These are phyloP conservation scores for Leccinum sublutescens DNA, from an alignment of 768 basidiomycete genomes.

Conservation along the genomic window DNA sequence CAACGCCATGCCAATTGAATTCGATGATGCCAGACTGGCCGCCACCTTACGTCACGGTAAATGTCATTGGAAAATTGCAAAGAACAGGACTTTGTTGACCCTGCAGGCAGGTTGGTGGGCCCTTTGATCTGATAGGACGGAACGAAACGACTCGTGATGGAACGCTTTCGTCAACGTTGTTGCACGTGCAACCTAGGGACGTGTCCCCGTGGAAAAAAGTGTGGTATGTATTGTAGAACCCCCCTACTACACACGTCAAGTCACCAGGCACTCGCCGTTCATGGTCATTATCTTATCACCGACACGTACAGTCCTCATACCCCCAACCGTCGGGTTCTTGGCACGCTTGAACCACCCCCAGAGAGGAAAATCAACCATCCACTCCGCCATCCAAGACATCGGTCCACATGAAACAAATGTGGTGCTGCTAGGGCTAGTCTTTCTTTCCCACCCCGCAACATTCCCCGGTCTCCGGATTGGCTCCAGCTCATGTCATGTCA, in stretches of 20 bases:
- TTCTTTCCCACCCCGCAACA: constrained; percentile 26
- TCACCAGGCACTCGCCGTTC: background rate
- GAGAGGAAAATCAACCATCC: background rate
- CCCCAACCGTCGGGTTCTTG: background rate
- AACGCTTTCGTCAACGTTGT: background rate
- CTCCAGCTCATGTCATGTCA: constrained; percentile 11
- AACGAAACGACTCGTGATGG: background rate
- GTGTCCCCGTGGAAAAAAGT: constrained; percentile 6
- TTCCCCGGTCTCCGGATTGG: constrained; percentile 16
- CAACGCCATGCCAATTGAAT: background rate
- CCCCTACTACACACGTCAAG: background rate
- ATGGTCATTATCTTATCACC: background rate
- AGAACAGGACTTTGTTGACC: constrained; percentile 2
- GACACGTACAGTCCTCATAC: constrained; percentile 9
- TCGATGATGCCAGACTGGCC: background rate
- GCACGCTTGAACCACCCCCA: constrained; percentile 23
- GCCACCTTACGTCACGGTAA: background rate
- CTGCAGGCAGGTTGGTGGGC: background rate
- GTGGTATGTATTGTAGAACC: background rate
- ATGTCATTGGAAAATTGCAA: constrained; percentile 8
- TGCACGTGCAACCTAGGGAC: constrained; percentile 8
- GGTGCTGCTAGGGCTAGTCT: background rate
- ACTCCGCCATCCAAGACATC: background rate
- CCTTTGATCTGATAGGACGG: background rate
- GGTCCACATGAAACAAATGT: background rate